A percentile compares a stretch with the other conserved stretches of the same genome.
Evolutionary conservation across 371 early-diverging fungal species (phyloP).

Genomic region (Rhizopus sp.): DNA sequence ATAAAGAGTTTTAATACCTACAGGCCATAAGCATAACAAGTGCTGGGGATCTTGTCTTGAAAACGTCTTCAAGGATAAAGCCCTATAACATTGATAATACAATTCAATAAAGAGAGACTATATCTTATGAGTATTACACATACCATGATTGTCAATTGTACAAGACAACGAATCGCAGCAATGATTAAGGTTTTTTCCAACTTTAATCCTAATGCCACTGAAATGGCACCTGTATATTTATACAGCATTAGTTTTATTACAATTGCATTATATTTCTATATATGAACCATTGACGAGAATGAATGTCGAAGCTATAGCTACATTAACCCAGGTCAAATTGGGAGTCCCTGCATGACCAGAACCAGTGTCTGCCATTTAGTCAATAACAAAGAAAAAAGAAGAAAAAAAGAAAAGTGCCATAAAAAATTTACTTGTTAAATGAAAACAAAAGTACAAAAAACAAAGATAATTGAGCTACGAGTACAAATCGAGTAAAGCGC

Average conservation of each 20-base stretch:
- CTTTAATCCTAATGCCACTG: slow-evolving; percentile 55
- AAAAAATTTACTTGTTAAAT: neutral
- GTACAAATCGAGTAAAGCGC: slow-evolving; percentile 3
- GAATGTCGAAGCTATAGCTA: slow-evolving; percentile 51
- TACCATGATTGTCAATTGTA: slow-evolving; percentile 68
- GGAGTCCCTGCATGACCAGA: neutral
- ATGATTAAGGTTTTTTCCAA: slow-evolving; percentile 61
- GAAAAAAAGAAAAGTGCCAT: neutral
- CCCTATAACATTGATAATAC: neutral
- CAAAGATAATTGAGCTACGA: slow-evolving; percentile 7
- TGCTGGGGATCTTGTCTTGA: slow-evolving; percentile 47
- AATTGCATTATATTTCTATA: neutral
- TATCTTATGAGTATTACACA: neutral
- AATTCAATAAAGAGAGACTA: neutral
- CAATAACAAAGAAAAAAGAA: neutral
- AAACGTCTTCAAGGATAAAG: slow-evolving; percentile 3
- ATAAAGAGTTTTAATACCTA: neutral
- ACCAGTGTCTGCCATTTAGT: neutral
- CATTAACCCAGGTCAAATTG: slow-evolving; percentile 42
- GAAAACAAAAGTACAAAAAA: slow-evolving; percentile 4
- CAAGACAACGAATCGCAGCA: slow-evolving; percentile 59
- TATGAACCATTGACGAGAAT: slow-evolving; percentile 49
- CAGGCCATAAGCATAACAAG: slow-evolving; percentile 27
- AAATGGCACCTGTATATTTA: slow-evolving; percentile 48
- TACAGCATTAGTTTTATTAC: neutral